A percentile compares a stretch with the other conserved stretches of the same genome.
Evolutionary conservation across 169 alveolate species (phyloP).

Genomic region (Cryptosporidium canis): DNA sequence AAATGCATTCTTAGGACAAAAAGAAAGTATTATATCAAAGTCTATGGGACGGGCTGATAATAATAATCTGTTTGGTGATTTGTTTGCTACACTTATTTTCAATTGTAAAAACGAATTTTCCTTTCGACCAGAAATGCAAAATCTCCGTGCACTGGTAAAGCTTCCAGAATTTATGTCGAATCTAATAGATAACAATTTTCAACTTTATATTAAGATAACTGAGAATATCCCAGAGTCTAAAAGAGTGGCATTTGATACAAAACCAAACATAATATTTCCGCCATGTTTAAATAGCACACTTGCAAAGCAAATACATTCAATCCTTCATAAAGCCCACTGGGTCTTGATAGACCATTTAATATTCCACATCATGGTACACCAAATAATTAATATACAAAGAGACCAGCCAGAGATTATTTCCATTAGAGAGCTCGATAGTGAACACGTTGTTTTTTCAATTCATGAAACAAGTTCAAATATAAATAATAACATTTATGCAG

Average conservation of each 20-base stretch:
- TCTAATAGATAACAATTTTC: constrained; percentile 6
- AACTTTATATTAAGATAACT: neutral
- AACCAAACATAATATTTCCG: neutral
- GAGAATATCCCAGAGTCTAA: neutral
- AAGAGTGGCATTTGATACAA: neutral
- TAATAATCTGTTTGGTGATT: neutral
- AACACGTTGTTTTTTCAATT: constrained; percentile 13
- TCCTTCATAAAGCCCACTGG: constrained; percentile 53
- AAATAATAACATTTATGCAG: no score
- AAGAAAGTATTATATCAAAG: neutral
- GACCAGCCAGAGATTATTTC: neutral
- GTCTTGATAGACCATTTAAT: constrained; percentile 20
- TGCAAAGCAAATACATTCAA: constrained; percentile 47
- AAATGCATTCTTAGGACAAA: neutral
- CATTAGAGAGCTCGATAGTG: constrained; percentile 1
- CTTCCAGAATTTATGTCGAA: neutral
- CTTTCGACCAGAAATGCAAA: neutral
- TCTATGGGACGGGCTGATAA: neutral
- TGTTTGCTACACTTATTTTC: neutral
- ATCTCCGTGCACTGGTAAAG: neutral
- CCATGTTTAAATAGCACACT: constrained; percentile 14
- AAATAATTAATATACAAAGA: neutral
- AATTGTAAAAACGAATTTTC: neutral
- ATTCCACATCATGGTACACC: constrained; percentile 2
- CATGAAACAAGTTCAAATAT: neutral